Conservation (phyloP, 2,329 filamentous ascomycete species). For the Penicillium corylophilum region DNA sequence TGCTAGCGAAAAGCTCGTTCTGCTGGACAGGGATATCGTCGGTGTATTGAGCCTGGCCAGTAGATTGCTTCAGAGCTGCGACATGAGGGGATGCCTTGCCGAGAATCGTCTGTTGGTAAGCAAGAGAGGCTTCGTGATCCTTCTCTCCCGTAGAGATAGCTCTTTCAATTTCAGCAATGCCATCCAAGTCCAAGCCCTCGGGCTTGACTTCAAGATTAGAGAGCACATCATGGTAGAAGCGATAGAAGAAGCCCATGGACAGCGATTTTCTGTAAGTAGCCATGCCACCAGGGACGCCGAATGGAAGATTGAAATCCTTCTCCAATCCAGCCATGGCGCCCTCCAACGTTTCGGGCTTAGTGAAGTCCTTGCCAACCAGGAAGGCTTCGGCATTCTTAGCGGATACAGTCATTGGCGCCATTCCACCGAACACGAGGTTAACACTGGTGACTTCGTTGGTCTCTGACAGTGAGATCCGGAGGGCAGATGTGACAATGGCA, state of each 20-base stretch:
- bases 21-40: conserved; percentile 86
- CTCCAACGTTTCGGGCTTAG: conserved; percentile 79
- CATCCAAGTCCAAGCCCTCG: conserved; percentile 66
- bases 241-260: conserved; percentile 92
- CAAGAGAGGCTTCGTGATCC: conserved; percentile 70
- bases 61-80: conserved; percentile 88
- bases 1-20: conserved; percentile 84
- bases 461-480: conserved; percentile 71
- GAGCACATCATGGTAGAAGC: conserved; percentile 90
- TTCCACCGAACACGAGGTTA: conserved; percentile 87
- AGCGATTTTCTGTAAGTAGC: conserved; percentile 90
- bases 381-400: conserved; percentile 76
- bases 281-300: conserved; percentile 95
- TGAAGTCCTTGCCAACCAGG: conserved; percentile 74
- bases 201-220: conserved; percentile 52
- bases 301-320: conserved; percentile 81
- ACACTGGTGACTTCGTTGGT: conserved; percentile 69
- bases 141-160: conserved; percentile 77
- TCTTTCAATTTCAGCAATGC: conserved; percentile 79
- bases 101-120: conserved; percentile 78
- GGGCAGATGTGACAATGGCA: conserved; percentile 87
- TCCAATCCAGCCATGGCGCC: conserved; percentile 88
- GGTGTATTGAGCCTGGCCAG: conserved; percentile 92
- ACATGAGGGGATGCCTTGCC: conserved; percentile 86
- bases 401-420: conserved; percentile 88